Evolutionary conservation across 352 stramenopile genomes (phyloP), one percentile per base, ranked within the genome.

Genomic region (Blastocystis hominis): DNA sequence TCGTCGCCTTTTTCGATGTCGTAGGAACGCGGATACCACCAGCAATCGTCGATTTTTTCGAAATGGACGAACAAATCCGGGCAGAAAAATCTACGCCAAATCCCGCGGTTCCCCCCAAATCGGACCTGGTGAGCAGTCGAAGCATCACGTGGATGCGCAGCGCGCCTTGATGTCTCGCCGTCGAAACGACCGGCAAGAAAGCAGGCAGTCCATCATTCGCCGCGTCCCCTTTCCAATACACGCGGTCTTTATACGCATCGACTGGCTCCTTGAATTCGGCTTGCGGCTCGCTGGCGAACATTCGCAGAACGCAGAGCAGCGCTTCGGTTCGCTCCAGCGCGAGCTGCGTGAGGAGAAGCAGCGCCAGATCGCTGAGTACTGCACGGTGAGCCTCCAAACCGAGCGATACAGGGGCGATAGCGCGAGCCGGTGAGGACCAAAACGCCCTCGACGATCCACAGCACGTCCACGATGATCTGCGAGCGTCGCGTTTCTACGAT

Each of bases 1-100:
- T 80, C 70, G 0, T 24, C 13, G 24, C 63, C 40, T 15, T 62
- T 80, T 47, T 80, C 70, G 13, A 80, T 80, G 9, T 61, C 70
- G 42, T 62, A 80, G 7, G 7, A 61, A 24, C 20, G 44, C 6
- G 70, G 70, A 42, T 80, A 80, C 70, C 70, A 80, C 70, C 70
- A 80, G 15, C 30, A 61, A 20, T 80, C 50, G 20, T 80, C 70
- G 15, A 80, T 34, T 4, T 9, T 62, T 30, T 66, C 55, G 6
- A 80, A 42, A 42, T 80, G 70, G 15, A 30, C 17, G 20, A 47
- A 47, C 3, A 80, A 3, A 20, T 20, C 24, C 5, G 70, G 70
- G 4, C 62, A 46, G 20, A 63, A 46, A 38, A 64, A 80, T 38
- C 50, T 59, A 59, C n/a, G 50, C n/a, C 1, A 0, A 59, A 59